Evolutionary conservation across 2,329 filamentous ascomycete species (phyloP), one percentile per base, ranked within the genome.

Genomic region (Nakataea oryzae): DNA sequence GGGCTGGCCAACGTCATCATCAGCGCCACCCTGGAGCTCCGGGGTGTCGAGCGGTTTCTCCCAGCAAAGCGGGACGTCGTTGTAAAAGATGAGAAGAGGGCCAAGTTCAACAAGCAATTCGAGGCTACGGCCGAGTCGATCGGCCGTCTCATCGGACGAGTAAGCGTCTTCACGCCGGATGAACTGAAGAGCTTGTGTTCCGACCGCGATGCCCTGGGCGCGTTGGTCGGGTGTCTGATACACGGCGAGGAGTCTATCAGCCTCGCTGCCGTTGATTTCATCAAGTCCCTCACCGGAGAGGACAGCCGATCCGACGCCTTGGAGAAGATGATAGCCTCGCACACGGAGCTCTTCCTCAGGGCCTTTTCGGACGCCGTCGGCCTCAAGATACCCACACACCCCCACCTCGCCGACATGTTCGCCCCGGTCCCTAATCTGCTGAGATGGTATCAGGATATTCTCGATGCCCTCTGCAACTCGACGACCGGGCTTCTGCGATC

Each of bases 281-380:
- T 97, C 66, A 96, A 96, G 73, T 86, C 86, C 47, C 84, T 93
- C 68, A 95, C 90, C 47, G 84, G 83, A 11, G 86, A 96, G 72
- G 71, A 78, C 41, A 77, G 75, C 26, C 80, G 82, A 59, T 74
- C 75, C 50, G 80, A 81, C 17, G 81, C 81, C 7, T 71, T 84
- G n/a, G 71, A 71, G 12, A 75, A 72, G 65, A 70, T 84, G 65
- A 70, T 83, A 3, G 71, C 76, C 56, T 68, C 74, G n/a, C 74
- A 78, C 30, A 78, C 82, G 57, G 70, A 71, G 14, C 72, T 74
- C 3, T 76, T 78, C 58, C 67, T 83, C 47, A 73, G 71, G 30
- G 76, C 79, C 0, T 77, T 82, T 64, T 77, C 76, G 13, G 72
- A 71, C 59, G 75, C 77, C 1, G 72, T 79, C 12, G 72, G 70